phyloP scores from a whole-genome alignment of 305 asterid species.

The Fraxinus xanthoxyloides region DNA sequence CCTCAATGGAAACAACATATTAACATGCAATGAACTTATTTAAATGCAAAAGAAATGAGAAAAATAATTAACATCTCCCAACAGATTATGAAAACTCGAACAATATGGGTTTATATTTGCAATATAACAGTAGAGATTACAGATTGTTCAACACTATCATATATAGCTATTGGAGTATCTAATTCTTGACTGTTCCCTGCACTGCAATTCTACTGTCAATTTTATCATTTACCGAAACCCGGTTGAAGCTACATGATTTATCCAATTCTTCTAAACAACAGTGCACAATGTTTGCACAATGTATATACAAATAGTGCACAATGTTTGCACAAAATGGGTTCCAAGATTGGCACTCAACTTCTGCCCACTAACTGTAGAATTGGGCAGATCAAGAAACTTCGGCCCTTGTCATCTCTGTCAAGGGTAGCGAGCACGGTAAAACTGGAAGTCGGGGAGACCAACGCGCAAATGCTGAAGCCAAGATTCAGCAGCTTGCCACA shows the following conservation, averaged over 20 bases:
- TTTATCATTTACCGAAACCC: constrained; percentile 15
- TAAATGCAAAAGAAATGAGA: neutral
- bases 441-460: constrained; percentile 58
- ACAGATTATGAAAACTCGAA: neutral
- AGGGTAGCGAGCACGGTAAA: constrained; percentile 45
- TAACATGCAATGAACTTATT: neutral
- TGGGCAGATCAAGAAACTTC: neutral
- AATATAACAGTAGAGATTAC: constrained; percentile 21
- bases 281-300: constrained; percentile 14
- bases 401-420: constrained; percentile 33
- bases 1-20: neutral
- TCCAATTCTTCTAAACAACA: constrained; percentile 34
- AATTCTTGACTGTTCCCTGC: neutral
- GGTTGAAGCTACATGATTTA: constrained; percentile 8
- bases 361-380: neutral
- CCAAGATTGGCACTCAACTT: neutral
- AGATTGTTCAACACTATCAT: constrained; percentile 17
- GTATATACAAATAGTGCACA: too few species aligned
- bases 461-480: constrained; percentile 62
- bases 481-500: constrained; percentile 52
- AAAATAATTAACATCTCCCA: neutral
- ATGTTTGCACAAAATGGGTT: neutral
- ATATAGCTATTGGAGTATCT: constrained; percentile 11
- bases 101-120: neutral
- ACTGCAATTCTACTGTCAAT: constrained; percentile 20